phyloP scores from a whole-genome alignment of 305 asterid species.

The Plantago lanceolata region DNA sequence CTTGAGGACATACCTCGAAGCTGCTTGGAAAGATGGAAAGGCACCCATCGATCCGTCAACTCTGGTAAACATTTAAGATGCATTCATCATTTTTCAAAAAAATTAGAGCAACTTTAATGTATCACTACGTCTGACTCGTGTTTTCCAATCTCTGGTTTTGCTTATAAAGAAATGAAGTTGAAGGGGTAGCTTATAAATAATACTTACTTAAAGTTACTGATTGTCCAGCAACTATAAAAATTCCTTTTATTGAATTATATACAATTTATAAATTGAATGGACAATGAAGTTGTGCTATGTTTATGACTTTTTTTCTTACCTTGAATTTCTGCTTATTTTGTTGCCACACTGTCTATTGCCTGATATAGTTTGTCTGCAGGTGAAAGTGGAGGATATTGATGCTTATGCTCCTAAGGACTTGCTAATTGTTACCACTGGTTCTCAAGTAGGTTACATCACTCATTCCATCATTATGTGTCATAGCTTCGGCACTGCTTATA shows the following conservation, averaged over 20 bases:
- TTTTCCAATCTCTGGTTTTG: not conserved
- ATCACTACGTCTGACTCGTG: not conserved
- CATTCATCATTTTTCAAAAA: constrained; percentile 13
- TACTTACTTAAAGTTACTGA: too few relatives aligned
- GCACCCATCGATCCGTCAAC: constrained; percentile 99
- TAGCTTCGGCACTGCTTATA: constrained; percentile 21
- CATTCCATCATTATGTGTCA: constrained; percentile 1
- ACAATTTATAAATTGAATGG: not conserved
- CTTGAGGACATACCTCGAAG: constrained; percentile 95
- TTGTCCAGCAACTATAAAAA: too few relatives aligned
- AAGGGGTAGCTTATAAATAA: not conserved
- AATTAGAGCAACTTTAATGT: constrained; percentile 7
- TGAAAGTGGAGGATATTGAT: constrained; percentile 95
- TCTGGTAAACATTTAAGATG: constrained; percentile 52
- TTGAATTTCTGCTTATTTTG: constrained; percentile 16
- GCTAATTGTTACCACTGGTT: constrained; percentile 97
- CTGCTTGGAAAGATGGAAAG: constrained; percentile 99
- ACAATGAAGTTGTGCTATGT: not conserved
- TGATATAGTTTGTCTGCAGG: constrained; percentile 44
- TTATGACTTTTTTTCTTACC: not conserved
- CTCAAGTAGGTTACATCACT: constrained; percentile 67
- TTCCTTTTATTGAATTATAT: too few relatives aligned
- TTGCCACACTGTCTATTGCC: constrained; percentile 18
- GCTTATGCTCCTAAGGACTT: constrained; percentile 93
- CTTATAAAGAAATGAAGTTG: not conserved